Evolutionary conservation across 179 eudicot genomes (phyloP).

Genomic region (Camellia oleifera): DNA sequence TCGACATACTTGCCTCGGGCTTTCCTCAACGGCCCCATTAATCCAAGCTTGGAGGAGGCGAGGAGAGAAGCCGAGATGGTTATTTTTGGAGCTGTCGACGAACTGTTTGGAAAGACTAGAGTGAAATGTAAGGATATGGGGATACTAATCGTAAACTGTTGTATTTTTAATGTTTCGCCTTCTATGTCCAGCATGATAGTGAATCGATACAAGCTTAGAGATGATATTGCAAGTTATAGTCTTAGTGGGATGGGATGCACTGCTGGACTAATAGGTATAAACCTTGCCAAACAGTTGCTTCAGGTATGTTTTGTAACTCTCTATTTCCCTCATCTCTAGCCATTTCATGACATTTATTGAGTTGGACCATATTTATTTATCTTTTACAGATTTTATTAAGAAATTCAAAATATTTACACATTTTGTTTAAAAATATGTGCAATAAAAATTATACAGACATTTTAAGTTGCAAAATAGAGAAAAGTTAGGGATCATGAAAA

Average conservation of each 20-base stretch:
- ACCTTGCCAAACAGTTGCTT: conserved; percentile 32
- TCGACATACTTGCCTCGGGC: conserved; percentile 27
- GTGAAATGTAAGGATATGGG: conserved; percentile 33
- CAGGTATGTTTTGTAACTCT: conserved; percentile 16
- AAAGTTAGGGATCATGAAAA: too few relatives aligned
- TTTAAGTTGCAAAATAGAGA: too few relatives aligned
- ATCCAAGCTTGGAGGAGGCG: conserved; percentile 17
- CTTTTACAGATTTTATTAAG: too few relatives aligned
- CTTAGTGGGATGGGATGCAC: conserved; percentile 50
- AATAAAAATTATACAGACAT: too few relatives aligned
- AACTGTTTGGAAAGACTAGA: conserved; percentile 31
- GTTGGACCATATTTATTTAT: background rate
- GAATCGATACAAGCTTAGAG: conserved; percentile 35
- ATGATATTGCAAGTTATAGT: conserved; percentile 29
- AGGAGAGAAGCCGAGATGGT: conserved; percentile 29
- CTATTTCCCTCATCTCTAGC: too few relatives aligned
- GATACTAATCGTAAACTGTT: conserved; percentile 36
- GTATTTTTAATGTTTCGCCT: conserved; percentile 28
- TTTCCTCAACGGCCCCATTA: background rate
- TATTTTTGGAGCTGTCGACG: conserved; percentile 30
- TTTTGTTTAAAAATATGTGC: too few relatives aligned
- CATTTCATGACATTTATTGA: too few relatives aligned
- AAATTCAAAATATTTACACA: too few relatives aligned
- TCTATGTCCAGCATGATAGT: conserved; percentile 40
- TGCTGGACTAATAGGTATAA: conserved; percentile 33